Base-by-base conservation (phyloP, 2,329 filamentous ascomycete species). In the Penicillium vulpinum region DNA sequence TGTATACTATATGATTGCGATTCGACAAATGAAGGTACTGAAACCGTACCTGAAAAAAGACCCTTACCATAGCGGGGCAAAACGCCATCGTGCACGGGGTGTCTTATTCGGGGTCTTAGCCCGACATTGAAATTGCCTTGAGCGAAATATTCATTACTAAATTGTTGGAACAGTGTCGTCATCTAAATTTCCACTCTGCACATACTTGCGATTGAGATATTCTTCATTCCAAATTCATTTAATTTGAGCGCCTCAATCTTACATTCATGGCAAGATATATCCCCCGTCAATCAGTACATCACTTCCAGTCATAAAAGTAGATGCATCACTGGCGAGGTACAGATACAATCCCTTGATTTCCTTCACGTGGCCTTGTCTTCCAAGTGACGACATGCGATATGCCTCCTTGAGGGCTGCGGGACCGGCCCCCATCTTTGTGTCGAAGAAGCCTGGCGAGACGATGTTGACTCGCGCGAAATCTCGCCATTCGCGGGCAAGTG, bases 391-490 rank as follows among this genome's bases (percentile, higher is more conserved):
- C 81, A 84, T 83, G 0, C 70, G 68, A 36, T 70, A 71, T 2
- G 69, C 69, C 65, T 83, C 81, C 18, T 82, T 78, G 8, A 79
- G 59, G 2, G 74, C 74, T 2, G 55, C 41, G 0, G 76, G 74
- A 16, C 76, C 70, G 0, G 81, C 81, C 0, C 81, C 80, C 75
- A 85, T 82, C 62, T 81, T 81, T 0, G 82, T 85, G 52, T 83
- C 77, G 62, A 85, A 82, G 68, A 82, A 85, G 0, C 81, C 81
- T 0, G 80, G 80, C 0, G 77, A 80, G 11, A 85, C 79, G 43
- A 81, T 76, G 62, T 85, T 85, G 28, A 84, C 83, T 3, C 83
- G 75, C 3, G 82, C 83, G 60, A 85, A 84, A 3, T 83, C 80
- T 13, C 80, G 71, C 83, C 83, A 85, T 60, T 85, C 83, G 5